A percentile compares a stretch with the other conserved stretches of the same genome.
phyloP scores from a whole-genome alignment of 2,329 filamentous ascomycete species.

The Clarireedia monteithiana region DNA sequence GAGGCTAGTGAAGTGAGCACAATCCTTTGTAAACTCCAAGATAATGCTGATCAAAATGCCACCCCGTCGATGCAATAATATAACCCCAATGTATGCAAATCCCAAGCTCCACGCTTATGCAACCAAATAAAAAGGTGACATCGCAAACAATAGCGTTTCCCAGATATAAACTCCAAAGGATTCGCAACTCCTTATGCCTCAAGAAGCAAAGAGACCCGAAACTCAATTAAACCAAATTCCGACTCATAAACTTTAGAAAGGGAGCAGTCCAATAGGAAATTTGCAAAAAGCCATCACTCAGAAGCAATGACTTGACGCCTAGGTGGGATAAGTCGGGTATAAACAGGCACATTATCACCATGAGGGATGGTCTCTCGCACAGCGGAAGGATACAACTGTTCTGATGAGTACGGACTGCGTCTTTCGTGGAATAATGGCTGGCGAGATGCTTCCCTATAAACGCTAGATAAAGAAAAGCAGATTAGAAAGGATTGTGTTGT shows the following conservation, averaged over 20 bases:
- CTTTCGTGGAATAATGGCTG: constrained; percentile 12
- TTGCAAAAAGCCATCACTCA: constrained; percentile 6
- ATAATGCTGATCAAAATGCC: neutral
- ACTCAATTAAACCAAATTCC: no score
- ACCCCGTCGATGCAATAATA: constrained; percentile 4
- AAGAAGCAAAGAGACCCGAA: no score
- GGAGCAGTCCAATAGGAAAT: neutral
- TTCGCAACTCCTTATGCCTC: no score
- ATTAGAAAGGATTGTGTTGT: constrained; percentile 15
- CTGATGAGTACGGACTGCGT: neutral
- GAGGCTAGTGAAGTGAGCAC: no score
- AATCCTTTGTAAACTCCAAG: no score
- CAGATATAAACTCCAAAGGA: neutral
- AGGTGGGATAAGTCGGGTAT: constrained; percentile 10
- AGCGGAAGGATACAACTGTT: neutral
- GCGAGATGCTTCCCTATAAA: constrained; percentile 10
- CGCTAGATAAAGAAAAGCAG: constrained; percentile 5
- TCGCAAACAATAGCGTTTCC: neutral
- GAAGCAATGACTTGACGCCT: constrained; percentile 18
- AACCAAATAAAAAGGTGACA: neutral
- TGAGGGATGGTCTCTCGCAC: constrained; percentile 6
- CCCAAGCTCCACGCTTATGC: constrained; percentile 11
- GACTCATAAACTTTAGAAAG: no score
- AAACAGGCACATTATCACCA: constrained; percentile 4
- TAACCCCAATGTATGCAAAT: neutral